These are phyloP conservation scores for Boletus reticuloceps DNA, from an alignment of 768 basidiomycete genomes.

Conservation along the genomic window DNA sequence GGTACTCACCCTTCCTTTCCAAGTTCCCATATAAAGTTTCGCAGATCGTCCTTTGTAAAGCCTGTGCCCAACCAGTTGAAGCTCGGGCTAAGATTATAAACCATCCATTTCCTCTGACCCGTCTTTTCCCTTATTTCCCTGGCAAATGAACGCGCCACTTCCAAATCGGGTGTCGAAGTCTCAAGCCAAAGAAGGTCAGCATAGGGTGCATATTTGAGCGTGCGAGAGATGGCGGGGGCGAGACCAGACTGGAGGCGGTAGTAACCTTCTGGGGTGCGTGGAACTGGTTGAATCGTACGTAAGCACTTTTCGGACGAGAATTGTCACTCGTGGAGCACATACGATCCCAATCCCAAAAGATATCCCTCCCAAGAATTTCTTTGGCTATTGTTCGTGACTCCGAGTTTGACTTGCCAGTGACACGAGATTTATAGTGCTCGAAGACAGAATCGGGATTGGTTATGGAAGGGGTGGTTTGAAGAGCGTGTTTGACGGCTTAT, in stretches of 20 bases:
- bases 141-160: conserved; percentile 77
- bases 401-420: conserved; percentile 63
- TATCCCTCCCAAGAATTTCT: conserved; percentile 57
- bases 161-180: conserved; percentile 83
- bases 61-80: conserved; percentile 91
- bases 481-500: conserved; percentile 24
- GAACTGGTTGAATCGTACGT: conserved; percentile 45
- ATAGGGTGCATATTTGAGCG: conserved; percentile 77
- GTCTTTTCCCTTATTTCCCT: conserved; percentile 66
- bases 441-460: conserved; percentile 42
- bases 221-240: conserved; percentile 78
- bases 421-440: conserved; percentile 56
- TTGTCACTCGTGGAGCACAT: conserved; percentile 28
- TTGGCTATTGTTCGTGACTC: conserved; percentile 73
- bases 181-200: conserved; percentile 93
- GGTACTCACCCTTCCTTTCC: conserved; percentile 74
- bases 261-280: conserved; percentile 88
- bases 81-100: conserved; percentile 91
- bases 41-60: conserved; percentile 72
- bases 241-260: conserved; percentile 84
- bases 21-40: conserved; percentile 87
- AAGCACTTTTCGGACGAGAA: neutral
- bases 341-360: conserved; percentile 93
- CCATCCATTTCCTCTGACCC: conserved; percentile 70
- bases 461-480: conserved; percentile 18